Conservation (phyloP, 2,329 filamentous ascomycete genomes). For the Onygenales sp. region DNA sequence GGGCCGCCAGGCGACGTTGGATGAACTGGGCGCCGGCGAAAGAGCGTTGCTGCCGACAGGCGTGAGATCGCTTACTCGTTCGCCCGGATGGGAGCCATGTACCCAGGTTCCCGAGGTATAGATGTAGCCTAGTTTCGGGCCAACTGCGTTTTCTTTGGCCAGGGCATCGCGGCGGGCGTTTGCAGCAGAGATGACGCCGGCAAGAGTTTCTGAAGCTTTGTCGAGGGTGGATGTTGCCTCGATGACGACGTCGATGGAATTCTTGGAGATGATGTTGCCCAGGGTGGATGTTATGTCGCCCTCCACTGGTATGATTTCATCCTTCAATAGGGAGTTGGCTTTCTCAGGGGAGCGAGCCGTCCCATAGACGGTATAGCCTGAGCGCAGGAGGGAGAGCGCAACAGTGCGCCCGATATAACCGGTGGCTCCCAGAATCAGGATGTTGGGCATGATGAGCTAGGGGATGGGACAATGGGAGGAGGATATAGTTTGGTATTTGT, state of each 20-base stretch:
- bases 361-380: conserved; percentile 27
- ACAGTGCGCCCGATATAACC: conserved; percentile 23
- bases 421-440: conserved; percentile 23
- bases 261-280: too few relatives aligned
- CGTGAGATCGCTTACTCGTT: conserved; percentile 20
- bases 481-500: too few relatives aligned
- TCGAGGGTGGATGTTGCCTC: conserved; percentile 20
- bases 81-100: conserved; percentile 20
- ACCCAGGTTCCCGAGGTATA: conserved; percentile 31
- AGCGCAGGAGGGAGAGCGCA: conserved; percentile 16
- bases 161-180: conserved; percentile 12
- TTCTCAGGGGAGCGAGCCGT: conserved; percentile 24
- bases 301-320: conserved; percentile 18
- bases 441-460: conserved; percentile 18
- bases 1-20: conserved; percentile 22
- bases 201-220: conserved; percentile 16
- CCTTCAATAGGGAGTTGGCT: conserved; percentile 16
- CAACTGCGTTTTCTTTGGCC: conserved; percentile 10
- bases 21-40: conserved; percentile 12
- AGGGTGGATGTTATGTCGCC: too few relatives aligned
- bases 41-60: conserved; percentile 14
- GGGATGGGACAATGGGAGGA: too few relatives aligned
- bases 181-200: conserved; percentile 14
- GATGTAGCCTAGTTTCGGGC: conserved; percentile 29
- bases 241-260: conserved; percentile 24